These are phyloP conservation scores for Saturnispora mendoncae DNA, from an alignment of 805 yeast genomes.

Conservation along the genomic window DNA sequence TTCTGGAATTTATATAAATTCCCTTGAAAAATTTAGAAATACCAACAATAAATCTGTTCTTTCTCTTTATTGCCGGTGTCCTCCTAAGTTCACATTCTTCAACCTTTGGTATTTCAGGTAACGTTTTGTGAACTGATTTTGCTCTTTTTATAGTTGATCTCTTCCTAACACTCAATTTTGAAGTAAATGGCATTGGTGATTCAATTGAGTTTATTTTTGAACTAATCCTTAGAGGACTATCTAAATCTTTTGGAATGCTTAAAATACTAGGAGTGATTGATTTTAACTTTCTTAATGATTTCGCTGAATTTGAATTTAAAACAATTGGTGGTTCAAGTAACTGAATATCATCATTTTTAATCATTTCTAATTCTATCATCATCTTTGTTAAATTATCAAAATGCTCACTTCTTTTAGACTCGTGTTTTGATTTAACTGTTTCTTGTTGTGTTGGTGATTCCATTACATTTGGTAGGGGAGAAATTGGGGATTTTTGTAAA, in stretches of 20 bases:
- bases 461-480: not conserved
- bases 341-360: not conserved
- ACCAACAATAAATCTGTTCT: slow-evolving; percentile 23
- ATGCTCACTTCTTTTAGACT: not conserved
- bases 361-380: slow-evolving; percentile 4
- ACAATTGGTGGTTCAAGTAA: not conserved
- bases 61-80: slow-evolving; percentile 27
- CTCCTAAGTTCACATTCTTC: slow-evolving; percentile 19
- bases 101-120: slow-evolving; percentile 1
- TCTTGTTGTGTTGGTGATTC: not conserved
- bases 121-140: not conserved
- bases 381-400: slow-evolving; percentile 7
- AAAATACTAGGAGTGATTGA: not conserved
- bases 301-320: slow-evolving; percentile 6
- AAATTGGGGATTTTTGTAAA: not conserved
- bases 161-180: not conserved
- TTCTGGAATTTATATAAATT: slow-evolving; percentile 12
- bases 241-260: not conserved
- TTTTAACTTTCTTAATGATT: not conserved
- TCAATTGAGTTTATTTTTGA: not conserved
- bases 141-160: not conserved
- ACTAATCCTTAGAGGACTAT: slow-evolving; percentile 4
- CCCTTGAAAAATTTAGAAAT: slow-evolving; percentile 13
- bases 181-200: not conserved
- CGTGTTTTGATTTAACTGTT: not conserved